Evolutionary conservation across 371 early-diverging fungal species (phyloP), one percentile per base, ranked within the genome.

Genomic region (Syncephalastrum monosporum): DNA sequence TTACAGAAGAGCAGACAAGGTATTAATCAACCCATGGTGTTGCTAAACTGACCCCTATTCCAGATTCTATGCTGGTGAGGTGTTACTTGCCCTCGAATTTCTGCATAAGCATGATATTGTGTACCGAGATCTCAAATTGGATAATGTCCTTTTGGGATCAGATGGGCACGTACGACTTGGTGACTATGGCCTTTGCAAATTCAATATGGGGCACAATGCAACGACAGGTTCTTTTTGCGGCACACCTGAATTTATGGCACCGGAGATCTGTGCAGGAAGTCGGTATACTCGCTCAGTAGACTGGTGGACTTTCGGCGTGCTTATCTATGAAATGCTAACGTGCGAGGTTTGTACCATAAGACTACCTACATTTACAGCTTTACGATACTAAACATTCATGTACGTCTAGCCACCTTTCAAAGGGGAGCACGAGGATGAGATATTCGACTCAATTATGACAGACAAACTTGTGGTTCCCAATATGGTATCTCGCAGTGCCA

Each of bases 201-300:
- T 93, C 65, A 86, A 90, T 61, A 96, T 99, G 91, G 75, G 84
- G 54, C 84, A 86, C 56, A 90, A 92, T 17, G 78, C 27, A 79
- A 85, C 66, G 19, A 94, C 96, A 8, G 89, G 85, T 65, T 97
- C 98, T 0, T 95, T 99, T 72, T 98, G 98, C 74, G 99, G 99
- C 42, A 99, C 99, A n/a, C 99, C 99, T 15, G 99, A 99, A 75
- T 99, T 96, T 68, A 97, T 99, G 95, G 99, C 99, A 3, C 99
- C 99, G n/a, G 99, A 99, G 70, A 94, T 99, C 42, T 77, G 99
- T 16, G 70, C 83, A 42, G 96, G 95, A 62, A 89, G 93, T 70
- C 85, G 87, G 41, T 99, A 99, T 72, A 93, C 90, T 5, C 87
- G 90, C 38, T 89, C 91, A 0, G 97, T 95, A 1, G 99, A 99